Percentiles rank a stretch among this genome's conserved stretches.
phyloP scores from a whole-genome alignment of 2,329 filamentous ascomycete species.

The Xylogone sp. region DNA sequence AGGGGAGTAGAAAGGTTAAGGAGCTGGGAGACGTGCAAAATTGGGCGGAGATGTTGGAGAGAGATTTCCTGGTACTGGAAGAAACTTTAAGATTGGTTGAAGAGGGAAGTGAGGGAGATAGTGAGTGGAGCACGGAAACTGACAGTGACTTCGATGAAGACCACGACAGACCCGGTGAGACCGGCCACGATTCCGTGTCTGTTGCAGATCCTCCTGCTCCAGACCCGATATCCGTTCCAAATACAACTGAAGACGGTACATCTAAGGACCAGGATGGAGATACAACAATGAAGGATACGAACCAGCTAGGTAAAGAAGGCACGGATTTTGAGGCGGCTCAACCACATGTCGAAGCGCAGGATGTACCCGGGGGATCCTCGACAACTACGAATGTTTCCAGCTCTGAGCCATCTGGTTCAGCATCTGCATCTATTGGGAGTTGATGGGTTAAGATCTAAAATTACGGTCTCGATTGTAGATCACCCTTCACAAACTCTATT shows the following conservation, averaged over 20 bases:
- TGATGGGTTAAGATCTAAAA: slow-evolving; percentile 1
- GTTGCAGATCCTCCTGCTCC: background rate
- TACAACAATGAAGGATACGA: background rate
- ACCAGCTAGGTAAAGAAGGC: background rate
- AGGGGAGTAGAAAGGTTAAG: slow-evolving; percentile 63
- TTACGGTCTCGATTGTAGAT: background rate
- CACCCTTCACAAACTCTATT: too few species aligned
- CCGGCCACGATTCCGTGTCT: background rate
- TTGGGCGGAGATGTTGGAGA: slow-evolving; percentile 79
- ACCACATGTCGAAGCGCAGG: slow-evolving; percentile 9
- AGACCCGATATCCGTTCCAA: background rate
- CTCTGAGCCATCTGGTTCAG: slow-evolving; percentile 19
- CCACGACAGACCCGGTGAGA: slow-evolving; percentile 11
- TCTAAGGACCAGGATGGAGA: slow-evolving; percentile 6
- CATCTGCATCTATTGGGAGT: slow-evolving; percentile 13
- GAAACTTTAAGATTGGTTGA: slow-evolving; percentile 58
- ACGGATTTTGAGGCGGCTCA: background rate
- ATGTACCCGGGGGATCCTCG: slow-evolving; percentile 13
- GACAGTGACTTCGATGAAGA: slow-evolving; percentile 8
- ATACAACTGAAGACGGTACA: background rate
- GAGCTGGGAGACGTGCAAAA: slow-evolving; percentile 81
- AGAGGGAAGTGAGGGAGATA: slow-evolving; percentile 26
- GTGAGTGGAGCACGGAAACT: slow-evolving; percentile 37
- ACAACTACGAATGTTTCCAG: slow-evolving; percentile 13
- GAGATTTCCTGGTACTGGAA: slow-evolving; percentile 60